Base-by-base conservation (phyloP, 2,329 filamentous ascomycete genomes). In the Fusarium continuum region DNA sequence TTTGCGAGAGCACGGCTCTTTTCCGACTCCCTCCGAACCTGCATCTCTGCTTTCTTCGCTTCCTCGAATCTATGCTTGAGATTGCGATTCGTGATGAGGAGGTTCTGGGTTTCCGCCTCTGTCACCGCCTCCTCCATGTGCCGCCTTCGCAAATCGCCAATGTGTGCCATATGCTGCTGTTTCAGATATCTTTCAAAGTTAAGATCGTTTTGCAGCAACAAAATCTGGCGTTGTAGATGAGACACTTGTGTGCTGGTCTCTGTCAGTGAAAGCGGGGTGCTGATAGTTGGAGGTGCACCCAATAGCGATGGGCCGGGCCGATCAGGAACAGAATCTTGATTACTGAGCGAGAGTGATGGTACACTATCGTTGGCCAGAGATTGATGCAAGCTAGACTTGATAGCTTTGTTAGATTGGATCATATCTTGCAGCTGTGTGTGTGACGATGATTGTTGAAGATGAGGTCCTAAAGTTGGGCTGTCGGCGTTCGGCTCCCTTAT, bases 121-220 rank as follows among this genome's bases (percentile, higher is more conserved):
- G 87, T 89, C 2, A 91, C 90, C 8, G 90, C 90, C 73, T 93
- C 90, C 64, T 86, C 86, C 63, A 94, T 86, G 55, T 92, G 88
- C 61, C 88, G 88, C 13, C 90, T 83, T 66, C 91, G 88, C 35
- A 95, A 77, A 70, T 92, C 90, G 1, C 91, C 91, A 71, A 95
- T 93, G 56, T 94, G 91, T 3, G 88, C 85, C 65, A 93, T 85
- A 73, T 94, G 91, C 70, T 95, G 91, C 64, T 92, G 87, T 72
- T 93, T 94, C 69, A 94, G 83, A 74, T 92, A 94, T 22, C 90
- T 84, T 74, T 95, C 92, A 70, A 94, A 95, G 64, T 90, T 91
- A 36, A 95, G 80, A 68, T 95, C 91, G 61, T 93, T 95, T 38
- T 89, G 87, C 10, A 95, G 76, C 3, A 93, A 78, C 48, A 92